These are phyloP conservation scores for Dryas alaskensis DNA, from an alignment of 306 rosid genomes.

Conservation along the genomic window DNA sequence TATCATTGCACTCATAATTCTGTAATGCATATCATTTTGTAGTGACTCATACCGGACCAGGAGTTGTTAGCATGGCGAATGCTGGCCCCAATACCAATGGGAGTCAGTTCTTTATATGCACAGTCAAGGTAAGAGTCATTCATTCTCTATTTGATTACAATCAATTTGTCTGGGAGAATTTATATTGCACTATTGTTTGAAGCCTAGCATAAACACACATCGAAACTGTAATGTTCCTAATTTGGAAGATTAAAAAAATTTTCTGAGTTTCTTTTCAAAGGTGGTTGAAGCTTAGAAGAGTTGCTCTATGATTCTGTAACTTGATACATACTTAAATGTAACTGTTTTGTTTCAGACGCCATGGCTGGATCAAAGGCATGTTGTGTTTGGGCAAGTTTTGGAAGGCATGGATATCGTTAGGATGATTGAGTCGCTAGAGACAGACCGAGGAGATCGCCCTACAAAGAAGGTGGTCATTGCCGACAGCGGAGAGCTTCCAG, in stretches of 20 bases:
- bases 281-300: neutral
- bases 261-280: neutral
- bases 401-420: conserved; percentile 84
- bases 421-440: conserved; percentile 78
- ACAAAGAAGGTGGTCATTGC: conserved; percentile 77
- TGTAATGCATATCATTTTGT: conserved; percentile 25
- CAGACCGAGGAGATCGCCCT: conserved; percentile 94
- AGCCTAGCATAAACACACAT: neutral
- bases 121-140: conserved; percentile 59
- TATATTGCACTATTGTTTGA: neutral
- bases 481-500: conserved; percentile 85
- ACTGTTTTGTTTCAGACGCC: conserved; percentile 63
- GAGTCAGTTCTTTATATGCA: conserved; percentile 95
- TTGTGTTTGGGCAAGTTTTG: conserved; percentile 96
- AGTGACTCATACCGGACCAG: conserved; percentile 86
- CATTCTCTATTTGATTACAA: neutral
- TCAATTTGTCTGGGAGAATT: neutral
- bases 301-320: neutral
- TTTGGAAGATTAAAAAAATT: neutral
- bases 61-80: conserved; percentile 96
- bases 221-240: neutral
- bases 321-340: conserved; percentile 2
- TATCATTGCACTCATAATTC: conserved; percentile 19
- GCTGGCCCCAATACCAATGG: conserved; percentile 99
- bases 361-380: conserved; percentile 94